Evolutionary conservation across 176 grass and related monocot genomes (phyloP), one percentile per base, ranked within the genome.

Genomic region (Oryza officinalis): DNA sequence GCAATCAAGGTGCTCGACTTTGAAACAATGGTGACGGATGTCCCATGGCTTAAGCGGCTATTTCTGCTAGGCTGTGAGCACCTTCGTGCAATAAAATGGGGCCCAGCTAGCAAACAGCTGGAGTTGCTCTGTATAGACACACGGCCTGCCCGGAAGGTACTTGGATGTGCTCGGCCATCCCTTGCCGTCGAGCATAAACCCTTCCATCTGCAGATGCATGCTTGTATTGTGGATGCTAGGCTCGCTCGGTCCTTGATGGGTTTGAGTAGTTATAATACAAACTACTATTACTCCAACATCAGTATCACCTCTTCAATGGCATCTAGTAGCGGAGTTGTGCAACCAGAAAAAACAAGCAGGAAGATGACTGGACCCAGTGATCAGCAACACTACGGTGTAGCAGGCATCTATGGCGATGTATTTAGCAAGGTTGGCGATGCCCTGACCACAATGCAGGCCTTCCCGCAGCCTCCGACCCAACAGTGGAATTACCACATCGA

Each of bases 81-180:
- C 6, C 65, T 80, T 25, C 7, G 65, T 69, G 78, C 64, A 1
- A 69, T 80, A 67, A 69, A 0, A 0, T 1, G 2, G 1, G 1
- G 1, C 20, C 41, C 41, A 44, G 0, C 6, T 44, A 5, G 10
- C 5, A 9, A 9, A 44, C 41, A 1, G 41, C 7, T 73, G 0
- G 59, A 86, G 23, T 17, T 80, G 11, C 0, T 87, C 0, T 87
- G 63, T 59, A 73, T 86, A 41, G 84, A 86, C 23, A 80, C 84
- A 17, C 28, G 68, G 1, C 17, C 66, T 26, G 2, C 17, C 50
- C 12, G 0, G 6, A 17, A 65, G 41, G 10, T 44, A 44, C 9
- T 0, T 64, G 1, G 28, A 8, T 13, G 10, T 72, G 14, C 67
- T 72, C 27, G 28, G 0, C 54, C 75, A 4, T 65, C 13, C 41